Evolutionary conservation across 2,329 filamentous ascomycete genomes (phyloP).

Genomic region (Leptographium lundbergii): DNA sequence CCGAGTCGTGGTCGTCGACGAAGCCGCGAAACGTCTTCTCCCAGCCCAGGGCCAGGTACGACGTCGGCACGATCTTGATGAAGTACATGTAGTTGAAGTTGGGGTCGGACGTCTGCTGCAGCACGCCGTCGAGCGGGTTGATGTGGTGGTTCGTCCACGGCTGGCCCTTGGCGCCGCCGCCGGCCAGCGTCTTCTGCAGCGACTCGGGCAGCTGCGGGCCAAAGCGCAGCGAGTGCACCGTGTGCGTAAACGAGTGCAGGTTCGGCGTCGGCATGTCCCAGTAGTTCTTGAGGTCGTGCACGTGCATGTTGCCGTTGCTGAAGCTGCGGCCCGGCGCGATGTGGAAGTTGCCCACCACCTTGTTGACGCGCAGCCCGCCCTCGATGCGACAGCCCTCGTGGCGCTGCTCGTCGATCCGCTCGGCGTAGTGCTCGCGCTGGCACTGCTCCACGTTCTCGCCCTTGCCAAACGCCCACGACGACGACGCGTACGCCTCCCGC

Average conservation of each 20-base stretch:
- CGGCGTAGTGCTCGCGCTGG: constrained; percentile 82
- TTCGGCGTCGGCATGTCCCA: constrained; percentile 57
- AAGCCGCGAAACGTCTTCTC: constrained; percentile 40
- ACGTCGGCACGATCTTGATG: constrained; percentile 93
- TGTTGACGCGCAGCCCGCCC: constrained; percentile 87
- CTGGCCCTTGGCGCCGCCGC: constrained; percentile 27
- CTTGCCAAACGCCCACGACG: constrained; percentile 86
- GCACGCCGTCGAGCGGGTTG: constrained; percentile 76
- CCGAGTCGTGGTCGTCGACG: constrained; percentile 30
- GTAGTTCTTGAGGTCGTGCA: constrained; percentile 95
- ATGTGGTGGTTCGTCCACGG: constrained; percentile 81
- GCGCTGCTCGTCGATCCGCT: constrained; percentile 76
- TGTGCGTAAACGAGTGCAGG: constrained; percentile 79
- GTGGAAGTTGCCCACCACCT: constrained; percentile 98
- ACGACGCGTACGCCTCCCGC: constrained; percentile 78
- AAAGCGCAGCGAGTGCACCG: constrained; percentile 80
- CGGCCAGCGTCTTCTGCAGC: constrained; percentile 43
- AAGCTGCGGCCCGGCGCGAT: constrained; percentile 93
- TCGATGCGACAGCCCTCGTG: constrained; percentile 91
- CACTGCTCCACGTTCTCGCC: constrained; percentile 94
- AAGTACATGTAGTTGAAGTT: constrained; percentile 99
- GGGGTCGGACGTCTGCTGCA: constrained; percentile 66
- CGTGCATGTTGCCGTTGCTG: constrained; percentile 92
- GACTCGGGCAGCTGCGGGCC: constrained; percentile 78
- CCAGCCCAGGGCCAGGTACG: constrained; percentile 87